Conservation (phyloP, 257 asterid genomes). For the Scutellaria minor region DNA sequence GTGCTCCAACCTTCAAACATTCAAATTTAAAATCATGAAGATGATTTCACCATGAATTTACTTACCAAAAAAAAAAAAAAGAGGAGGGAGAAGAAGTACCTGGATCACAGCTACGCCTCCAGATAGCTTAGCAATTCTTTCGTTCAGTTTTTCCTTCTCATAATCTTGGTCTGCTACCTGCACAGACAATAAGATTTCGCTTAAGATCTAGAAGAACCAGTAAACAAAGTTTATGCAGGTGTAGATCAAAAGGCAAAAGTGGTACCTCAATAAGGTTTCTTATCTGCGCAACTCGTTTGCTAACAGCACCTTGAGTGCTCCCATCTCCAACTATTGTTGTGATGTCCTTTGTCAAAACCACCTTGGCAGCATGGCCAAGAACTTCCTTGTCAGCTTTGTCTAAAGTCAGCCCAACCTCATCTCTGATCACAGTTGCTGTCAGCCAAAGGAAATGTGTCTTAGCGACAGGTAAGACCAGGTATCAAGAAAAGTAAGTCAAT, state of each 20-base stretch:
- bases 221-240: not conserved
- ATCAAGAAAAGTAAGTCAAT: not conserved
- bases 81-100: constrained; percentile 49
- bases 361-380: constrained; percentile 95
- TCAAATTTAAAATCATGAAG: not conserved
- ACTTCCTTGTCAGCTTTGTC: constrained; percentile 93
- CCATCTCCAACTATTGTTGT: constrained; percentile 98
- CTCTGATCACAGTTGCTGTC: constrained; percentile 93
- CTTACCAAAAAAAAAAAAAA: not conserved
- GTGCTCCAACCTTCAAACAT: constrained; percentile 86
- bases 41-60: not conserved
- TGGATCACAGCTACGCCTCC: constrained; percentile 99
- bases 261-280: constrained; percentile 84
- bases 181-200: constrained; percentile 9
- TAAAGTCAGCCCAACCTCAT: constrained; percentile 79
- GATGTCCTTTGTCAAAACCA: constrained; percentile 82
- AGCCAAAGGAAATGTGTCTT: constrained; percentile 16
- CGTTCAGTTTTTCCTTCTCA: constrained; percentile 84
- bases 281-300: constrained; percentile 83
- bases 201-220: constrained; percentile 7
- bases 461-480: not conserved
- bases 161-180: constrained; percentile 95
- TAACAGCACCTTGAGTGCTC: constrained; percentile 86
- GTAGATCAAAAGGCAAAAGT: constrained; percentile 3
- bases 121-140: constrained; percentile 93